These are phyloP conservation scores for Hortaea werneckii DNA, from an alignment of 2,329 filamentous ascomycete genomes.

Conservation along the genomic window DNA sequence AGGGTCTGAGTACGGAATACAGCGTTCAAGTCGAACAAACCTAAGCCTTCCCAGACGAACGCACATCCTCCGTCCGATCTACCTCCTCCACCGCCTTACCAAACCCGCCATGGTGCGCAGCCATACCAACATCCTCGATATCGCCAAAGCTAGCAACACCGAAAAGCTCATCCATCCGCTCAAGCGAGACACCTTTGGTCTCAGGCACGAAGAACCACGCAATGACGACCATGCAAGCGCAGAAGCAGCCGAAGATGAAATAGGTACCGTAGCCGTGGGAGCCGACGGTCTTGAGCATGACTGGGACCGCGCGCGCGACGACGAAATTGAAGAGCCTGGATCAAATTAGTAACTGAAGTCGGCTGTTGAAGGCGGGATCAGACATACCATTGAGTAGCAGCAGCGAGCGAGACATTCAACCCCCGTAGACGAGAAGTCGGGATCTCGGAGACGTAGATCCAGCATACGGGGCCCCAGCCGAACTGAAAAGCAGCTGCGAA, in stretches of 20 bases:
- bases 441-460: conserved; percentile 64
- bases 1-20: too few relatives aligned
- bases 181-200: conserved; percentile 48
- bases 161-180: conserved; percentile 12
- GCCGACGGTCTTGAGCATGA: conserved; percentile 52
- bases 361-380: not conserved
- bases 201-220: conserved; percentile 58
- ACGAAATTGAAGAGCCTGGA: conserved; percentile 64
- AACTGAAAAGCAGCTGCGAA: conserved; percentile 60
- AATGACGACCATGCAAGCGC: conserved; percentile 55
- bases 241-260: conserved; percentile 59
- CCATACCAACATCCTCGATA: too few relatives aligned
- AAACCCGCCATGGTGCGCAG: too few relatives aligned
- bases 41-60: too few relatives aligned
- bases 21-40: too few relatives aligned
- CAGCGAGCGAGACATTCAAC: conserved; percentile 57
- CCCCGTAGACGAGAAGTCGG: conserved; percentile 56
- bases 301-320: conserved; percentile 56
- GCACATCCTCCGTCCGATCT: too few relatives aligned
- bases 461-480: conserved; percentile 59
- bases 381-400: conserved; percentile 46
- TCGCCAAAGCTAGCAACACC: too few relatives aligned
- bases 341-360: not conserved
- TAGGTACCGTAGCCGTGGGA: conserved; percentile 48
- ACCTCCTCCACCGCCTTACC: too few relatives aligned